phyloP scores from a whole-genome alignment of 1,284 basidiomycete species.

The Hymenochaete sp. region DNA sequence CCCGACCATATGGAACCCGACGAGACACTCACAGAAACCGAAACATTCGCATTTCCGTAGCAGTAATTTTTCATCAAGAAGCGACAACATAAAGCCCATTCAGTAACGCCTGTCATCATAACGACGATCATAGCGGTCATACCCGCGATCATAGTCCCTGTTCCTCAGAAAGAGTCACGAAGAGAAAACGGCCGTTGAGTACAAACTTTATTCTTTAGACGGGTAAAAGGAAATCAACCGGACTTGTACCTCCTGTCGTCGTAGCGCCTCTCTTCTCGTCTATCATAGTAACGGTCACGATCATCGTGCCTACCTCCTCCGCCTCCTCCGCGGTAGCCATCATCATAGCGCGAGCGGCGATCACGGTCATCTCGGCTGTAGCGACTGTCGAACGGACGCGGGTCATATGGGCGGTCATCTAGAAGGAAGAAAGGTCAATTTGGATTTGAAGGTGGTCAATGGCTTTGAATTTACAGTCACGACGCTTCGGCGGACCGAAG shows the following conservation, averaged over 20 bases:
- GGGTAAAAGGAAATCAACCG: constrained; percentile 1
- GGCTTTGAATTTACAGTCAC: constrained; percentile 38
- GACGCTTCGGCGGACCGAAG: constrained; percentile 82
- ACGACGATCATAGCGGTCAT: constrained; percentile 22
- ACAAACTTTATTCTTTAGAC: too few species aligned
- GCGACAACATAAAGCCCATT: too few species aligned
- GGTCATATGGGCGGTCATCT: constrained; percentile 73
- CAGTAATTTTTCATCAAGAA: too few species aligned
- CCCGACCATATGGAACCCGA: too few species aligned
- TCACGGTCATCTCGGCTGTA: constrained; percentile 48
- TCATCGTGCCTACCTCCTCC: constrained; percentile 14
- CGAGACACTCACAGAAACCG: too few species aligned
- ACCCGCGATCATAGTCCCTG: constrained; percentile 33
- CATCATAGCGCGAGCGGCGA: constrained; percentile 28
- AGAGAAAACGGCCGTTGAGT: too few species aligned
- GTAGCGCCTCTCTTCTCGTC: constrained; percentile 29
- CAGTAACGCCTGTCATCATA: constrained; percentile 20
- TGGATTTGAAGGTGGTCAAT: constrained; percentile 9
- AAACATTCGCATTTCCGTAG: too few species aligned
- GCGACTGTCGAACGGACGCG: constrained; percentile 71
- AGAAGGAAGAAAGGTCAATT: constrained; percentile 2
- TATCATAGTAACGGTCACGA: constrained; percentile 40
- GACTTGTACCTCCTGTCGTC: constrained; percentile 27
- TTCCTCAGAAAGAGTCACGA: constrained; percentile 4
- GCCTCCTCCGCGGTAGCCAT: constrained; percentile 33